Percentiles rank a stretch among this genome's conserved stretches.
phyloP scores from a whole-genome alignment of 345 rosid species.

The Bretschneidera sinensis region DNA sequence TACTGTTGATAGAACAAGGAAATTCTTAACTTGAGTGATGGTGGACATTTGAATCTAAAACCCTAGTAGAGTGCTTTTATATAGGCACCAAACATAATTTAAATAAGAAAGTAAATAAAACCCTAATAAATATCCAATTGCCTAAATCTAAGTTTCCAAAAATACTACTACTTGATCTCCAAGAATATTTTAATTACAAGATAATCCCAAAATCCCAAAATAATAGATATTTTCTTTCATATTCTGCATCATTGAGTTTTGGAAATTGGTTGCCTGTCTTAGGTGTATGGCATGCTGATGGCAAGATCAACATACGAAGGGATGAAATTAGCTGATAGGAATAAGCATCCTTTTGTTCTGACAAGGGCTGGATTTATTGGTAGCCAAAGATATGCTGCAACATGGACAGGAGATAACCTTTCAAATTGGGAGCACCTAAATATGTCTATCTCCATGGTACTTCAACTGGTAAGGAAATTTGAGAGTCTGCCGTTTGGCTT shows the following conservation, averaged over 20 bases:
- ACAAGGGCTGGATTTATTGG: conserved; percentile 95
- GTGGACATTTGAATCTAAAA: too few species aligned
- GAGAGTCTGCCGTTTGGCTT: conserved; percentile 3
- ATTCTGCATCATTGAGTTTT: too few species aligned
- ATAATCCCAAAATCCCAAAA: too few species aligned
- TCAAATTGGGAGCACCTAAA: conserved; percentile 92
- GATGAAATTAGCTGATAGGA: conserved; percentile 62
- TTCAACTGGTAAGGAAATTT: conserved; percentile 71
- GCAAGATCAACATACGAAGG: conserved; percentile 91
- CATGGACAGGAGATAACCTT: conserved; percentile 95
- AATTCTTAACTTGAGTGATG: conserved; percentile 8
- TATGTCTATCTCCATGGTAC: conserved; percentile 90
- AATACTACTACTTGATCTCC: too few species aligned
- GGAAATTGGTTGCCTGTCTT: conserved; percentile 15
- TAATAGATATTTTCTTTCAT: too few species aligned
- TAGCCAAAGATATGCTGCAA: conserved; percentile 86
- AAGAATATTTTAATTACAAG: too few species aligned
- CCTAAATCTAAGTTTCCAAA: too few species aligned
- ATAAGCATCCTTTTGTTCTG: conserved; percentile 85
- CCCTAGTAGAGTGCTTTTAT: too few species aligned
- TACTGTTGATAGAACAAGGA: not conserved
- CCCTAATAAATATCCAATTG: too few species aligned
- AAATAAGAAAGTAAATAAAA: too few species aligned
- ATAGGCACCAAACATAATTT: too few species aligned
- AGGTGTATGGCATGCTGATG: conserved; percentile 94